Evolutionary conservation across 331 rosid genomes (phyloP).

Genomic region (Quercus phellos): DNA sequence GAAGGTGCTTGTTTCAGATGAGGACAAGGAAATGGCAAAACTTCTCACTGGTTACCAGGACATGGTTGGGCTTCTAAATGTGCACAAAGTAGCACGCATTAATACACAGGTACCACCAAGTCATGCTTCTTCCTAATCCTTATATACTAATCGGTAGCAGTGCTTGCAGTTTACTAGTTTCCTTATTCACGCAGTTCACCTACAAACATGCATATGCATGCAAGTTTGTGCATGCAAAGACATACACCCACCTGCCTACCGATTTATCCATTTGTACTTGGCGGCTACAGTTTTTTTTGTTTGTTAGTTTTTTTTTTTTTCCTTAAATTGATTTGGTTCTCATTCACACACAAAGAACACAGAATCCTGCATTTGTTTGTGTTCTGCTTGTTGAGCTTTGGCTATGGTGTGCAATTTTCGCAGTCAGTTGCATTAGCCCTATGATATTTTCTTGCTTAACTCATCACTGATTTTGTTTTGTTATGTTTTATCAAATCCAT

Average conservation of each 20-base stretch:
- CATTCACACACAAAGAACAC: neutral
- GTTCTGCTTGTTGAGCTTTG: neutral
- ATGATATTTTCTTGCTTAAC: neutral
- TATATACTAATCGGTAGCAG: neutral
- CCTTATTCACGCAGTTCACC: neutral
- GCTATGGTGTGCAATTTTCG: neutral
- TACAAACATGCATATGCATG: neutral
- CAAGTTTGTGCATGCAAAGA: neutral
- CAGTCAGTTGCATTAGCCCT: neutral
- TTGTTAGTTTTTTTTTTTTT: no score
- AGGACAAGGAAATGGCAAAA: constrained; percentile 76
- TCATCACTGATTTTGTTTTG: neutral
- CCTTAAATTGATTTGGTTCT: neutral
- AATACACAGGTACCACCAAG: constrained; percentile 69
- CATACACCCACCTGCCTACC: neutral
- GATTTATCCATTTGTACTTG: no score
- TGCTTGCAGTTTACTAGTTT: neutral
- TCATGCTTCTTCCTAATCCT: neutral
- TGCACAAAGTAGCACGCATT: constrained; percentile 72
- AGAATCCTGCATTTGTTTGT: neutral
- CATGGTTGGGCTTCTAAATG: constrained; percentile 82
- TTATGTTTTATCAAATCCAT: neutral
- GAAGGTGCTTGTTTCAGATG: constrained; percentile 46
- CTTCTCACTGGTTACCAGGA: constrained; percentile 95
- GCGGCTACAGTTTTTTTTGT: no score